A percentile compares a stretch with the other conserved stretches of the same genome.
phyloP scores from a whole-genome alignment of 768 basidiomycete genomes.

The Rhodotorula kratochvilovae region DNA sequence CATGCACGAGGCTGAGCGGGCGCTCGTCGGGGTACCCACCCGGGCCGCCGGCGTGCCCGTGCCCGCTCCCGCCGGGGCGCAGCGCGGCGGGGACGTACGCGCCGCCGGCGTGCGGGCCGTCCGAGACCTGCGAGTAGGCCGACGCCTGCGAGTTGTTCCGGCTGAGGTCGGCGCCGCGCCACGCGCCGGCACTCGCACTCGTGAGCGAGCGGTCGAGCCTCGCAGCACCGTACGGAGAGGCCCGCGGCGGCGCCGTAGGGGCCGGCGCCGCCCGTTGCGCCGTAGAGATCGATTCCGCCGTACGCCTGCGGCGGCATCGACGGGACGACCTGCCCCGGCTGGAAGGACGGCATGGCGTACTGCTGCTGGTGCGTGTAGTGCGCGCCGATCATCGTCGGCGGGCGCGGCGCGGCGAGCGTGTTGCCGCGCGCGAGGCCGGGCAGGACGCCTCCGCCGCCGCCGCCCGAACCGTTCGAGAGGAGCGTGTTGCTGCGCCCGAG shows the following conservation, averaged over 20 bases:
- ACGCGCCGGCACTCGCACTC: constrained; percentile 1
- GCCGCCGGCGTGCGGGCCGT: not conserved
- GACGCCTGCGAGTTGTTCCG: constrained; percentile 21
- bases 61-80: constrained; percentile 1
- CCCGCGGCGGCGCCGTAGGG: not conserved
- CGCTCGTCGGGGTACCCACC: constrained; percentile 19
- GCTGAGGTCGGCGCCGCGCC: constrained; percentile 7
- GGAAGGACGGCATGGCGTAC: constrained; percentile 28
- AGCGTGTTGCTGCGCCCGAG: constrained; percentile 13
- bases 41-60: constrained; percentile 4
- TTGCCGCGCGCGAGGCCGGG: constrained; percentile 27
- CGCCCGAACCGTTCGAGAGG: not conserved
- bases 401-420: constrained; percentile 27
- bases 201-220: constrained; percentile 5
- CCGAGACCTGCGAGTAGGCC: constrained; percentile 20
- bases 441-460: not conserved
- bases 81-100: constrained; percentile 3
- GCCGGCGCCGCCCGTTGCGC: not conserved
- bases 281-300: constrained; percentile 1
- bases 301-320: not conserved
- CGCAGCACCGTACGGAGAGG: not conserved
- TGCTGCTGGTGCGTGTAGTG: constrained; percentile 28
- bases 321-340: constrained; percentile 30
- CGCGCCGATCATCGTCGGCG: constrained; percentile 28
- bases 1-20: not conserved